Percentiles rank a stretch among this genome's conserved stretches.
These are phyloP conservation scores for Magnolia sinica DNA, from an alignment of 164 flowering plant species.

Conservation along the genomic window DNA sequence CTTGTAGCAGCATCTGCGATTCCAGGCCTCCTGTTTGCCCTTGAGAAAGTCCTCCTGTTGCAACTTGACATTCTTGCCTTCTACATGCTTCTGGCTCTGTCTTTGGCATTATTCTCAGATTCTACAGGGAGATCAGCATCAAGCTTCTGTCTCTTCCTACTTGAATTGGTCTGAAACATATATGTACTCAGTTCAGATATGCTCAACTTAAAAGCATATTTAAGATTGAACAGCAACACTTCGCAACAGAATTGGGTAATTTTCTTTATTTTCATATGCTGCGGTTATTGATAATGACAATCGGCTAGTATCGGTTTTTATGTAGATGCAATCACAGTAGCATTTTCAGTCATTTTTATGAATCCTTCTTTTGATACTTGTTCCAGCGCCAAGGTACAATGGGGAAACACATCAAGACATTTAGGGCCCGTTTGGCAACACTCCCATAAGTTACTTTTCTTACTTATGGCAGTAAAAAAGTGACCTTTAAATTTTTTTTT, in stretches of 20 bases:
- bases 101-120: conserved; percentile 47
- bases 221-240: not conserved
- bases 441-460: too few species aligned
- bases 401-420: too few species aligned
- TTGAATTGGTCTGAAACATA: conserved; percentile 62
- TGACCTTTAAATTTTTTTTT: too few species aligned
- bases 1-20: conserved; percentile 71
- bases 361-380: too few species aligned
- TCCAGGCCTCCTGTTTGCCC: conserved; percentile 83
- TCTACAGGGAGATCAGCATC: conserved; percentile 56
- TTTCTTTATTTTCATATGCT: not conserved
- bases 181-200: not conserved
- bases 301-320: not conserved
- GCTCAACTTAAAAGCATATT: not conserved
- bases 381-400: too few species aligned
- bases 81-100: conserved; percentile 33
- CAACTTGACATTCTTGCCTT: conserved; percentile 44
- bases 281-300: not conserved
- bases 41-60: conserved; percentile 76
- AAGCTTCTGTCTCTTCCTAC: conserved; percentile 71
- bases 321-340: not conserved
- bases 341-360: not conserved
- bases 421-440: too few species aligned
- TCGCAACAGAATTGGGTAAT: not conserved
- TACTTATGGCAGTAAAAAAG: too few species aligned